Conservation (phyloP, 257 asterid species). For the Echium plantagineum region DNA sequence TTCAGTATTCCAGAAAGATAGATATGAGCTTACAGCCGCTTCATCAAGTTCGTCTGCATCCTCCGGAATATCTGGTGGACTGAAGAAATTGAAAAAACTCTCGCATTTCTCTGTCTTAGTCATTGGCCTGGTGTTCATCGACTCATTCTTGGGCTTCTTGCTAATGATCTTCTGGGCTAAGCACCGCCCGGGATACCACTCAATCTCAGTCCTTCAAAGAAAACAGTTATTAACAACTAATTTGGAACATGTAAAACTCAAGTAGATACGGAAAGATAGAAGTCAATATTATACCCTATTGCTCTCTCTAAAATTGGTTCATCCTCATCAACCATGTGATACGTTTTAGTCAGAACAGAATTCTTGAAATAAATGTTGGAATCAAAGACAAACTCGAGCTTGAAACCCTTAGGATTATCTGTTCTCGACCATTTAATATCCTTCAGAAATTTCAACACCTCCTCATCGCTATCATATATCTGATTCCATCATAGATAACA, state of each 20-base stretch:
- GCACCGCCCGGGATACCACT: constrained; percentile 70
- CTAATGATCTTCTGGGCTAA: constrained; percentile 66
- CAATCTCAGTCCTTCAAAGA: constrained; percentile 57
- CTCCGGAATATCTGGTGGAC: constrained; percentile 82
- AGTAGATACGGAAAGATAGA: neutral
- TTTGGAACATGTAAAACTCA: neutral
- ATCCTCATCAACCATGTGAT: constrained; percentile 88
- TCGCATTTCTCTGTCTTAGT: constrained; percentile 75
- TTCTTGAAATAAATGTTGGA: constrained; percentile 58
- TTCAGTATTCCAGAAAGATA: neutral
- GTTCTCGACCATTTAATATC: constrained; percentile 71
- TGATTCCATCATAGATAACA: constrained; percentile 12
- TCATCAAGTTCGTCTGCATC: constrained; percentile 75
- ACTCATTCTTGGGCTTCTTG: constrained; percentile 82
- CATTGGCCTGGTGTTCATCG: constrained; percentile 57
- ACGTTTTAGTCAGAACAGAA: constrained; percentile 55
- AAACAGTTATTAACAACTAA: neutral
- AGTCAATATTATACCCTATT: constrained; percentile 40
- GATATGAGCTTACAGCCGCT: constrained; percentile 50
- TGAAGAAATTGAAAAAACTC: constrained; percentile 85
- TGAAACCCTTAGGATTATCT: constrained; percentile 66
- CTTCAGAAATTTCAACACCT: constrained; percentile 55
- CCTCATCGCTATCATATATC: constrained; percentile 76
- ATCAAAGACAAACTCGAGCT: constrained; percentile 57
- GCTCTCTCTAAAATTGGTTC: constrained; percentile 84